Base-by-base conservation (phyloP, 1,284 basidiomycete genomes). In the Ceratobasidium sp. region DNA sequence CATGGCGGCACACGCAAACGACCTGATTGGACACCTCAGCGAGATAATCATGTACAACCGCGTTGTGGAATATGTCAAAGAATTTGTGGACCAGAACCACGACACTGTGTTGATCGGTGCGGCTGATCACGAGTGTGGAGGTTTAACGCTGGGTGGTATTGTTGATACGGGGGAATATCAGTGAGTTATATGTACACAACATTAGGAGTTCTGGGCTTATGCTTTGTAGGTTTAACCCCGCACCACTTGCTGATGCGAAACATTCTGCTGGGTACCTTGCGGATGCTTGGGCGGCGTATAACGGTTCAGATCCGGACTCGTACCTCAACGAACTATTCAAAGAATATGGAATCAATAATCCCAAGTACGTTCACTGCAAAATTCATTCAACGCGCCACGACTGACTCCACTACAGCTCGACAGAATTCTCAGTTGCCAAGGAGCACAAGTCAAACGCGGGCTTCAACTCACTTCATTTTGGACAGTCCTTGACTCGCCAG, bases 1-100 rank as follows among this genome's bases (percentile, higher is more conserved):
- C 38, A 63, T 67, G 50, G 80, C 80, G 38, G 80, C 73, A 2
- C 80, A 81, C 76, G 78, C 78, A 73, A 81, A 81, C 72, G 80
- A 80, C 59, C 78, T 78, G 16, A 75, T 78, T 41, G 79, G 77
- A 8, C 78, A 79, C 70, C 63, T 79, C n/a, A 76, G 79, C 73
- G 80, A 80, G 28, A 59, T 59, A 32, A 50, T 30, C 21, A 62
- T 67, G 46, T 71, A 74, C 47, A 76, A 80, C 69, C 78, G 79
- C 52, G 79, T 80, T 62, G 69, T 80, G 2, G 78, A 77, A 2
- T 79, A 78, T 73, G 69, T 79, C 66, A 74, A 78, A 57, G 73
- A 76, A 69, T 80, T 54, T 43, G 55, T 73, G 74, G 79, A 76
- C 78, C 13, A 75, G 75, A 72, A 74, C 49, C 61, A 77, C 73